Evolutionary conservation across 352 stramenopile genomes (phyloP), one percentile per base, ranked within the genome.

Genomic region (Phytophthora aleatoria): DNA sequence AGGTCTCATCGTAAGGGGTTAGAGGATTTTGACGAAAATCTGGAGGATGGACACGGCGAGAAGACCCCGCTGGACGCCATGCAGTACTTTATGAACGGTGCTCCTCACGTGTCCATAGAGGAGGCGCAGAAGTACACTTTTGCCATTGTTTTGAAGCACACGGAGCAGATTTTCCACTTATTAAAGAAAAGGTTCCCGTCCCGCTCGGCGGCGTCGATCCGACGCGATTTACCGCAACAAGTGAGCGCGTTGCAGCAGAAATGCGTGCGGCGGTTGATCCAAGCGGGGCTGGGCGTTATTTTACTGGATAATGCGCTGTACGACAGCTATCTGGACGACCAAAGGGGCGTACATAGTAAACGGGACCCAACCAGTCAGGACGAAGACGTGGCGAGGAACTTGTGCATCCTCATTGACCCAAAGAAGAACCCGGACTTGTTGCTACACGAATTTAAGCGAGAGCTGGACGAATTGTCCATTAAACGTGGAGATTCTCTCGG

Each of bases 51-150:
- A 11, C 41, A 67, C 20, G 35, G 39, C 5, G 42, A 53, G 2
- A 61, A 39, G 24, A 72, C 62, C 10, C 60, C 57, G 6, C 13
- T 62, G 39, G 53, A 83, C 24, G 57, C 57, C 10, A 62, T 76
- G 61, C 65, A 71, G 7, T 71, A 66, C 33, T 76, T 71, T 38
- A 55, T 79, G 12, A 64, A 71, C 12, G 74, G 76, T 7, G 69
- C 77, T 0, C 77, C 85, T 3, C 85, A 94, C 42, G 76, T 94
- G 54, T 90, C 83, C 1, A 92, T 96, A 38, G 81, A 96, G 33
- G 87, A 96, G 67, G 78, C 84, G 49, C 87, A 96, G 51, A 94
- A 94, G 71, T 96, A 96, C 65, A 96, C 87, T 30, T 96, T 96
- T 61, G 85, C 87, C 3, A 81, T 96, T 43, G 78, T 96, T n/a